A percentile compares a stretch with the other conserved stretches of the same genome.
phyloP scores from a whole-genome alignment of 176 grass and related monocot species.

The Phoenix roebelenii region DNA sequence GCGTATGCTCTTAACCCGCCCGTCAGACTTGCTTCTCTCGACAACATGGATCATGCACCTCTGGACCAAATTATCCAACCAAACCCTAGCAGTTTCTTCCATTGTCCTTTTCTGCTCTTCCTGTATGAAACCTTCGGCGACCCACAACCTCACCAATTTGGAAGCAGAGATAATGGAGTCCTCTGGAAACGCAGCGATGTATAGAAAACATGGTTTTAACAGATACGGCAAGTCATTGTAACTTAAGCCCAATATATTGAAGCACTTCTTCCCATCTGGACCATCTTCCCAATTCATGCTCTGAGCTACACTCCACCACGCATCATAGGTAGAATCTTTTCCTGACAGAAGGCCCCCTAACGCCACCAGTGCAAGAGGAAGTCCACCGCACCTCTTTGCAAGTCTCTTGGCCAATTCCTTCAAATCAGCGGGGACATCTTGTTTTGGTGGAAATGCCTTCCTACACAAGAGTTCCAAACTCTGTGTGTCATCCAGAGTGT shows the following conservation, averaged over 20 bases:
- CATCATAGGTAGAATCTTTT: background rate
- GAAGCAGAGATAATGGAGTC: too few species aligned
- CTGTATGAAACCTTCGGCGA: too few species aligned
- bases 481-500: background rate
- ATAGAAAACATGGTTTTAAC: constrained; percentile 12
- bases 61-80: too few species aligned
- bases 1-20: too few species aligned
- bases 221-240: constrained; percentile 13
- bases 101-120: too few species aligned
- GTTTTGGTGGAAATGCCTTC: constrained; percentile 10
- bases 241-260: constrained; percentile 8
- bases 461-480: constrained; percentile 4
- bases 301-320: background rate
- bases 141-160: too few species aligned
- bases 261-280: background rate
- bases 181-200: too few species aligned
- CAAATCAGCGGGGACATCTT: background rate
- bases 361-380: constrained; percentile 14
- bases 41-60: too few species aligned
- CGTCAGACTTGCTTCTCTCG: too few species aligned
- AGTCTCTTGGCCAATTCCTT: background rate
- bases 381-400: constrained; percentile 8
- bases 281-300: constrained; percentile 6
- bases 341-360: constrained; percentile 5
- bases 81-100: too few species aligned